Conservation (phyloP, 2,329 filamentous ascomycete genomes). For the Cladophialophora psammophila region DNA sequence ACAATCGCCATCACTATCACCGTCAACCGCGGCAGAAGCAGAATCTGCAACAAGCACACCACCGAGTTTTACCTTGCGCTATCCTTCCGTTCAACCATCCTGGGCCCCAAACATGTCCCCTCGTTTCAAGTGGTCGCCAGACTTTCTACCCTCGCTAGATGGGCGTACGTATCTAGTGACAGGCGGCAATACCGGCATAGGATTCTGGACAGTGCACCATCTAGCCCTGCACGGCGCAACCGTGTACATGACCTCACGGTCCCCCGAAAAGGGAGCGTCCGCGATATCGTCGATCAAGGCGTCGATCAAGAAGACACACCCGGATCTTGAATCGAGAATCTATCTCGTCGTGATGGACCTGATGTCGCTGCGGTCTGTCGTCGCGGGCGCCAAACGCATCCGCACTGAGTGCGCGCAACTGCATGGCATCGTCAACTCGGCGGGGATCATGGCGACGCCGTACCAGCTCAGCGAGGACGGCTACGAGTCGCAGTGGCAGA, state of each 20-base stretch:
- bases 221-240: conserved; percentile 53
- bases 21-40: neutral
- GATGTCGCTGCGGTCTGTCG: conserved; percentile 35
- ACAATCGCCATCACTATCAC: neutral
- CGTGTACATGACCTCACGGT: conserved; percentile 50
- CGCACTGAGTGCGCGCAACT: conserved; percentile 44
- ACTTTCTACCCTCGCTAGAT: conserved; percentile 52
- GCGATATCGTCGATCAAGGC: conserved; percentile 48
- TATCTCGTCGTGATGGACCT: conserved; percentile 27
- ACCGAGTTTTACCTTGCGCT: too few relatives aligned
- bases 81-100: too few relatives aligned
- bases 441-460: conserved; percentile 51
- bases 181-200: conserved; percentile 59
- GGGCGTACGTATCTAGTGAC: conserved; percentile 58
- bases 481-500: conserved; percentile 50
- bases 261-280: conserved; percentile 45
- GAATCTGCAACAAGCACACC: neutral
- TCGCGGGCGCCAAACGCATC: conserved; percentile 47
- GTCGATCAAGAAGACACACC: conserved; percentile 43
- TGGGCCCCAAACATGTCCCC: conserved; percentile 28
- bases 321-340: conserved; percentile 31
- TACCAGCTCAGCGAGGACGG: conserved; percentile 42
- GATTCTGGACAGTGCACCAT: conserved; percentile 52
- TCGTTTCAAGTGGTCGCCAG: conserved; percentile 46
- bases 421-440: conserved; percentile 55